phyloP scores from a whole-genome alignment of 1,284 basidiomycete species.

The Ustilago xerochloae region DNA sequence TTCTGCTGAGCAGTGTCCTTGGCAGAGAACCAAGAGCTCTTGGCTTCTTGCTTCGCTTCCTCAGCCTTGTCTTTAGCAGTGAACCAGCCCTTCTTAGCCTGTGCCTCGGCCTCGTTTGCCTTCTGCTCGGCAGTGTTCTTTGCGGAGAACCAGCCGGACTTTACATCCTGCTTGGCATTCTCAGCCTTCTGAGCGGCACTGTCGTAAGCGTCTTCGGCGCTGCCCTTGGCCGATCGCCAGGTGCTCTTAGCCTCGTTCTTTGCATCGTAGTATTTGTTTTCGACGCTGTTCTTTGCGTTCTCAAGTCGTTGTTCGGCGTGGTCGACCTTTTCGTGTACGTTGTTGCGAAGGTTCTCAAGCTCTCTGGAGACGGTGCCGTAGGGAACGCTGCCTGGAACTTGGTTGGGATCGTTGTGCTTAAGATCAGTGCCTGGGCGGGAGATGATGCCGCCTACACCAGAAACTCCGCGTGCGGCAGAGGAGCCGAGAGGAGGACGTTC shows the following conservation, averaged over 20 bases:
- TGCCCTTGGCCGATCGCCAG: slow-evolving; percentile 29
- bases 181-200: slow-evolving; percentile 23
- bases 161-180: slow-evolving; percentile 28
- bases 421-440: slow-evolving; percentile 43
- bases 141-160: slow-evolving; percentile 39
- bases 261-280: slow-evolving; percentile 21
- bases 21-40: slow-evolving; percentile 18
- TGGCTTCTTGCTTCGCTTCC: slow-evolving; percentile 15
- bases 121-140: slow-evolving; percentile 36
- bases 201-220: slow-evolving; percentile 24
- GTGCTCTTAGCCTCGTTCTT: slow-evolving; percentile 38
- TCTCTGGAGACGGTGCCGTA: slow-evolving; percentile 48
- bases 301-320: slow-evolving; percentile 27
- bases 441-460: slow-evolving; percentile 36
- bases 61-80: slow-evolving; percentile 31
- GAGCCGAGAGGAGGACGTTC: slow-evolving; percentile 47
- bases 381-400: slow-evolving; percentile 31
- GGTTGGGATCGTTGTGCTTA: slow-evolving; percentile 32
- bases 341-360: slow-evolving; percentile 28
- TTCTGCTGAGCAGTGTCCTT: slow-evolving; percentile 28
- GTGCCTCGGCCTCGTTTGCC: slow-evolving; percentile 20
- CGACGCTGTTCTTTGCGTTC: slow-evolving; percentile 29
- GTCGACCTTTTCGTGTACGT: slow-evolving; percentile 32
- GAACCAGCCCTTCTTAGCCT: slow-evolving; percentile 34
- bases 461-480: slow-evolving; percentile 39